Conservation (phyloP, 2,329 filamentous ascomycete genomes). For the Remersonia thermophila region DNA sequence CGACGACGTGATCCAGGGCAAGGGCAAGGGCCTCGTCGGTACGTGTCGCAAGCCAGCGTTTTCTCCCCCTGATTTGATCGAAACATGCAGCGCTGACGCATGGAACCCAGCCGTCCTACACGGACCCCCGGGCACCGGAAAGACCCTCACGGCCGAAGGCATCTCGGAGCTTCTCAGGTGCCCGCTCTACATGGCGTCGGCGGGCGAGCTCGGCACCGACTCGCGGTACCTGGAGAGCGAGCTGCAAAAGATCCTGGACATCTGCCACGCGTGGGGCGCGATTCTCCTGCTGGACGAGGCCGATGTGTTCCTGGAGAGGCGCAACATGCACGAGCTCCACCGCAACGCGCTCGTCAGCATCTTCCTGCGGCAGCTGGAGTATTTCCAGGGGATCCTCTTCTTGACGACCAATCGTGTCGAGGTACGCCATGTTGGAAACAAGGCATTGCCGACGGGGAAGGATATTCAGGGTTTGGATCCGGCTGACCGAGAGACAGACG, state of each 20-base stretch:
- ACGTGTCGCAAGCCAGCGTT: constrained; percentile 21
- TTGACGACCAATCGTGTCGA: constrained; percentile 79
- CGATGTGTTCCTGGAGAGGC: constrained; percentile 72
- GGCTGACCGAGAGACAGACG: too few species aligned
- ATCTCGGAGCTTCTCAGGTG: constrained; percentile 74
- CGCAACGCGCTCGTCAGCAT: constrained; percentile 78
- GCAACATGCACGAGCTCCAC: constrained; percentile 71
- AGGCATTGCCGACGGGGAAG: too few species aligned
- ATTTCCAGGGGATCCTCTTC: constrained; percentile 85
- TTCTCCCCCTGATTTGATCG: too few species aligned
- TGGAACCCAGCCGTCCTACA: constrained; percentile 52
- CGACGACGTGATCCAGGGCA: constrained; percentile 71
- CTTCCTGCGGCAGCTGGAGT: constrained; percentile 76
- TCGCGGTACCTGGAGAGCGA: constrained; percentile 61
- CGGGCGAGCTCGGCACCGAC: constrained; percentile 71
- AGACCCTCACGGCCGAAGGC: constrained; percentile 77
- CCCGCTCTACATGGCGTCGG: constrained; percentile 72
- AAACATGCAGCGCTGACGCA: constrained; percentile 1
- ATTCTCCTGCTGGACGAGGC: constrained; percentile 78
- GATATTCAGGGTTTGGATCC: too few species aligned
- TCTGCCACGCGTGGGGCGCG: constrained; percentile 76
- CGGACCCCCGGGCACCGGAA: constrained; percentile 76
- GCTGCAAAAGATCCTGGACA: constrained; percentile 72
- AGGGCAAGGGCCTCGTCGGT: constrained; percentile 72
- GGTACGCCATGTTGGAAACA: too few species aligned